A percentile compares a stretch with the other conserved stretches of the same genome.
These are phyloP conservation scores for Botrytis fragariae DNA, from an alignment of 2,329 filamentous ascomycete genomes.

Conservation along the genomic window DNA sequence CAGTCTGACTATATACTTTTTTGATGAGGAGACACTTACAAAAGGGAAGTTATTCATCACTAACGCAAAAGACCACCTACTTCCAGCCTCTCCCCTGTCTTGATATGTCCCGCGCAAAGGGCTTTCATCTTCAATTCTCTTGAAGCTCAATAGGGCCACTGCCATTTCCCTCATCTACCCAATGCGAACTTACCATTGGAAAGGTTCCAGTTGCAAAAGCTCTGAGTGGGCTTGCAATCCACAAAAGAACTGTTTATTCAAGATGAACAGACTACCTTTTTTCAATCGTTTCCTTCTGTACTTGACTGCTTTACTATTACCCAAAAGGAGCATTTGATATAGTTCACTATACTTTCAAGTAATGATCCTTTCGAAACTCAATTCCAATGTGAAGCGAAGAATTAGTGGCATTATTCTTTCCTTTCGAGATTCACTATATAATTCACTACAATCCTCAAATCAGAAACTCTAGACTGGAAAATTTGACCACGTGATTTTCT, in stretches of 20 bases:
- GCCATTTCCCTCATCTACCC: neutral
- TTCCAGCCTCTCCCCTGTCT: neutral
- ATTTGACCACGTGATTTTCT: no score
- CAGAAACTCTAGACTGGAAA: neutral
- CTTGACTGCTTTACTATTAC: neutral
- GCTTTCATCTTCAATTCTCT: no score
- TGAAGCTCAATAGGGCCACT: neutral
- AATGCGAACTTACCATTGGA: neutral
- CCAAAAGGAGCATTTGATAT: neutral
- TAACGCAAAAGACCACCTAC: neutral
- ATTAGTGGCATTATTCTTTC: neutral
- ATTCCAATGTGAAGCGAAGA: neutral
- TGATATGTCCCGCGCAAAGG: neutral
- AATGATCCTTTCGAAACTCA: neutral
- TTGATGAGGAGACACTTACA: neutral
- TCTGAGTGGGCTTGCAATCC: neutral
- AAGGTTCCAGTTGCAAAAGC: neutral
- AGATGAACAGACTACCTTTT: neutral
- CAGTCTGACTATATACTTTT: no score
- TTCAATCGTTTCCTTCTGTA: neutral
- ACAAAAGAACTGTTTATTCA: neutral
- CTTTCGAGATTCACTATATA: neutral
- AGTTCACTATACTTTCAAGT: neutral
- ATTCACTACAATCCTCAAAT: neutral
- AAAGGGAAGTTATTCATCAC: neutral